Percentiles rank a stretch among this genome's conserved stretches.
Evolutionary conservation across 805 yeast genomes (phyloP).

Genomic region (Debaryomyces hansenii): DNA sequence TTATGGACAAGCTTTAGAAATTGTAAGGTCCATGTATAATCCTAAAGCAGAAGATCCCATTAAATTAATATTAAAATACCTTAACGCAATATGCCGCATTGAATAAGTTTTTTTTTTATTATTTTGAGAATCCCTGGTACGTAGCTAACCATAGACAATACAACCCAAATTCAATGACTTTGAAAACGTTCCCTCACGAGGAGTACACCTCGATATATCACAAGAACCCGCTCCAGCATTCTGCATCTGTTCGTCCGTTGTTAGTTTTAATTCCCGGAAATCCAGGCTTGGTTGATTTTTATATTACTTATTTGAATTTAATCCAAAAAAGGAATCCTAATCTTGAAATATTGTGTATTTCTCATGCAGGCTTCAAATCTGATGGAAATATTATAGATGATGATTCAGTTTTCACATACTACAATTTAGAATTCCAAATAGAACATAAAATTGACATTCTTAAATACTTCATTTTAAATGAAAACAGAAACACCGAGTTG

Average conservation of each 20-base stretch:
- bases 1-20: no score
- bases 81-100: no score
- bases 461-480: constrained; percentile 23
- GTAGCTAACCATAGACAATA: no score
- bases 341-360: constrained; percentile 56
- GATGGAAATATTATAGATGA: constrained; percentile 1
- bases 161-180: not conserved
- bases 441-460: constrained; percentile 58
- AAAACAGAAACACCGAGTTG: constrained; percentile 29
- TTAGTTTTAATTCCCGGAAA: constrained; percentile 72
- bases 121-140: no score
- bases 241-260: constrained; percentile 18
- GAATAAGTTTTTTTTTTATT: no score
- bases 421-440: constrained; percentile 54
- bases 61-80: no score
- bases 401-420: constrained; percentile 17
- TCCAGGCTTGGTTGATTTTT: constrained; percentile 71
- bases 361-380: constrained; percentile 58
- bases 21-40: no score
- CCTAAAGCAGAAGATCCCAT: no score
- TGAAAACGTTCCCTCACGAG: not conserved
- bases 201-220: not conserved
- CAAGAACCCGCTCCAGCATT: not conserved
- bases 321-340: constrained; percentile 43
- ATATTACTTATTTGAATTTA: constrained; percentile 50